Conservation (phyloP, 805 yeast species). For the Myxozyma udenii region DNA sequence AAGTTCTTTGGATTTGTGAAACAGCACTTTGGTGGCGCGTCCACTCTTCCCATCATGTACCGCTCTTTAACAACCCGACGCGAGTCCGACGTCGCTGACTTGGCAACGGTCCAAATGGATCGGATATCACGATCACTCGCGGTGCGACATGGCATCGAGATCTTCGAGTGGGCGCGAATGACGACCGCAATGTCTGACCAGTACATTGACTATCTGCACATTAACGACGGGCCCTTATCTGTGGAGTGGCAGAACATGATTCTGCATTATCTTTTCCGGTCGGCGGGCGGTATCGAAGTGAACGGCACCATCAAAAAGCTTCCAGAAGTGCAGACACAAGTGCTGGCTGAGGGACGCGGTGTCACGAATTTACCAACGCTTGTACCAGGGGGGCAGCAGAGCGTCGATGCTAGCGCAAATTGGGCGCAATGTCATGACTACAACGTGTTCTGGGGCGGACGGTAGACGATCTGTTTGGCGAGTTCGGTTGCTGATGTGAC, state of each 20-base stretch:
- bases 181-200: slow-evolving; percentile 18
- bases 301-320: slow-evolving; percentile 3
- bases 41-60: slow-evolving; percentile 21
- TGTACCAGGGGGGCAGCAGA: neutral
- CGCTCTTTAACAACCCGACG: slow-evolving; percentile 22
- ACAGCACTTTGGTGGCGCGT: slow-evolving; percentile 12
- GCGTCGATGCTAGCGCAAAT: neutral
- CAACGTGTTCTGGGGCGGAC: slow-evolving; percentile 19
- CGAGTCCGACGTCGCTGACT: slow-evolving; percentile 12
- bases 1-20: slow-evolving; percentile 12
- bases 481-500: too few species aligned
- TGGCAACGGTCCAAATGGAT: slow-evolving; percentile 19
- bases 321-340: slow-evolving; percentile 7
- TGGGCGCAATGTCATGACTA: slow-evolving; percentile 17
- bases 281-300: slow-evolving; percentile 13
- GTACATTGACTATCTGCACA: slow-evolving; percentile 19
- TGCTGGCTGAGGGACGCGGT: slow-evolving; percentile 4
- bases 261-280: slow-evolving; percentile 18
- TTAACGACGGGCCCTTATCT: slow-evolving; percentile 14
- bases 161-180: slow-evolving; percentile 24
- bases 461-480: too few species aligned
- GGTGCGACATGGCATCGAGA: slow-evolving; percentile 12
- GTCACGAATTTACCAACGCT: slow-evolving; percentile 8
- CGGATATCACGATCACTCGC: slow-evolving; percentile 21
- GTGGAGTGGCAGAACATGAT: slow-evolving; percentile 20